phyloP scores from a whole-genome alignment of 768 basidiomycete species.

The Pulveroboletus ravenelii region DNA sequence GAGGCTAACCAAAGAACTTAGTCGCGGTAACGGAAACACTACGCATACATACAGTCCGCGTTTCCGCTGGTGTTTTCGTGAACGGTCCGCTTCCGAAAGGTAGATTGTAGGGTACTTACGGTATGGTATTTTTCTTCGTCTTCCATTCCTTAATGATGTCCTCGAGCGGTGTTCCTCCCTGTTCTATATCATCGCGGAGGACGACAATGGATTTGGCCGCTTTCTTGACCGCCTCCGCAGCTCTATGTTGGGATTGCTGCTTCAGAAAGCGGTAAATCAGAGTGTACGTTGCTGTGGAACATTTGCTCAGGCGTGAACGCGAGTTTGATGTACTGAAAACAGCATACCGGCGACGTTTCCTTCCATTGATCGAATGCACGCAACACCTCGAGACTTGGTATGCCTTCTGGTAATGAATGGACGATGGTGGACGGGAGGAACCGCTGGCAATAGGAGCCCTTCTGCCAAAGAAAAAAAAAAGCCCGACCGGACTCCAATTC shows the following conservation, averaged over 20 bases:
- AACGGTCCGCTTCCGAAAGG: not conserved
- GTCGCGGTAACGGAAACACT: not conserved
- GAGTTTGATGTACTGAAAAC: conserved; percentile 12
- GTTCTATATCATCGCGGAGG: conserved; percentile 49
- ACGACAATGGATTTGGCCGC: conserved; percentile 60
- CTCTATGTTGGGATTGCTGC: conserved; percentile 62
- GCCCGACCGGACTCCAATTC: not conserved
- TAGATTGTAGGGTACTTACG: conserved; percentile 21
- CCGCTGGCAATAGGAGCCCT: not conserved
- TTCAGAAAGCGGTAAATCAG: conserved; percentile 71
- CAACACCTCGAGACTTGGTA: not conserved
- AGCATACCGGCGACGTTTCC: conserved; percentile 49
- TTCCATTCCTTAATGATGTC: conserved; percentile 68
- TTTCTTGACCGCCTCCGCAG: conserved; percentile 69
- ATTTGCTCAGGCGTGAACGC: conserved; percentile 8
- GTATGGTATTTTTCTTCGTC: conserved; percentile 24
- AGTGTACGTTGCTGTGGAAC: conserved; percentile 60
- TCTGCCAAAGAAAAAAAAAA: not conserved
- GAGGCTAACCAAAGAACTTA: conserved; percentile 14
- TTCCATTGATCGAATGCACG: conserved; percentile 36
- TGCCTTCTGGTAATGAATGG: not conserved
- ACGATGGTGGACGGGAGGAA: not conserved
- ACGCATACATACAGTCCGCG: conserved; percentile 22
- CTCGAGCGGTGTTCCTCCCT: conserved; percentile 53
- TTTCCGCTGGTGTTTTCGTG: conserved; percentile 11